Evolutionary conservation across 1,284 basidiomycete genomes (phyloP).

Genomic region (Cryptococcus wingfieldii): DNA sequence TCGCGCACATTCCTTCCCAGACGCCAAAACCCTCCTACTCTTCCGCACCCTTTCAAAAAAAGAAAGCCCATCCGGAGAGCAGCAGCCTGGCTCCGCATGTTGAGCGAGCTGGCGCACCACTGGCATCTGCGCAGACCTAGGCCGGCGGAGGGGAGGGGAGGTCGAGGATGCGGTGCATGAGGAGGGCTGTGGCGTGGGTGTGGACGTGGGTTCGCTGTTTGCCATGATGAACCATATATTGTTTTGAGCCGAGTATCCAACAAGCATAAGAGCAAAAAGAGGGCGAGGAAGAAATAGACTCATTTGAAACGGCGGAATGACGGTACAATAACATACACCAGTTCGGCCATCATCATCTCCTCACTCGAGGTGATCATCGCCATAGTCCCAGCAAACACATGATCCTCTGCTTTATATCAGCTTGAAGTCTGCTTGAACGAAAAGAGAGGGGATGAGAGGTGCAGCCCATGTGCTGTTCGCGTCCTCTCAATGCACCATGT

Average conservation of each 20-base stretch:
- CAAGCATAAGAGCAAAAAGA: too few relatives aligned
- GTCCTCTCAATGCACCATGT: too few relatives aligned
- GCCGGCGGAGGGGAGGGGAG: slow-evolving; percentile 26
- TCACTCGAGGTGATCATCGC: slow-evolving; percentile 26
- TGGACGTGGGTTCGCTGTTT: slow-evolving; percentile 30
- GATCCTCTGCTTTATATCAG: slow-evolving; percentile 19
- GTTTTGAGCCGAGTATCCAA: background rate
- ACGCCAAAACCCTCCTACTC: slow-evolving; percentile 26
- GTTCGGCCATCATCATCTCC: slow-evolving; percentile 30
- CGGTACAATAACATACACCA: slow-evolving; percentile 37
- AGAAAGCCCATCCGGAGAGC: slow-evolving; percentile 35
- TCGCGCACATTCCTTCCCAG: slow-evolving; percentile 12
- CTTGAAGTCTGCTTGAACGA: background rate
- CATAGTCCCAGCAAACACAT: slow-evolving; percentile 35
- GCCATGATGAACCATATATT: background rate
- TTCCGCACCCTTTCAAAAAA: slow-evolving; percentile 30
- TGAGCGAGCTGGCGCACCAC: slow-evolving; percentile 40
- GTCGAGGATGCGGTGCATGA: slow-evolving; percentile 40
- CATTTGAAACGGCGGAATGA: slow-evolving; percentile 36
- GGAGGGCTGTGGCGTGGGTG: slow-evolving; percentile 36
- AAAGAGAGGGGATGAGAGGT: slow-evolving; percentile 10
- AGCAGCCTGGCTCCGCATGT: slow-evolving; percentile 24
- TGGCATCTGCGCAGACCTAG: slow-evolving; percentile 39
- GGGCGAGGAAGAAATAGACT: background rate
- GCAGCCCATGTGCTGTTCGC: too few relatives aligned